Conservation (phyloP, 192 early-diverging fungal genomes). For the Coemansia sp. region DNA sequence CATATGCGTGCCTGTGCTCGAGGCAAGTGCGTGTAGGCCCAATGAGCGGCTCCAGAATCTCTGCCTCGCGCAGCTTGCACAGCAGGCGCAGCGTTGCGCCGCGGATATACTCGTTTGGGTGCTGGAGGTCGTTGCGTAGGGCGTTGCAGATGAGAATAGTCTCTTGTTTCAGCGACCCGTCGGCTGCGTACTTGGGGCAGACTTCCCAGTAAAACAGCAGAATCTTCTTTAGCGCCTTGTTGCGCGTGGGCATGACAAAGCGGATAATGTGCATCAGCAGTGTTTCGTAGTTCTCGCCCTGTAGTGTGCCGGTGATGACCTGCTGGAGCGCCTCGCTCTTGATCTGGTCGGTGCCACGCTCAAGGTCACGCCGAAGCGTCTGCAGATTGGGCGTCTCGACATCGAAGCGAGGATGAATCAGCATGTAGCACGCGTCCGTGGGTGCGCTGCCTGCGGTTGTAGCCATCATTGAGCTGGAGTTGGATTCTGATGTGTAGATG, state of each 20-base stretch:
- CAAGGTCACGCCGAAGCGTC: constrained; percentile 63
- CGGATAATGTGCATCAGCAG: constrained; percentile 98
- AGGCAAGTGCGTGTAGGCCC: constrained; percentile 87
- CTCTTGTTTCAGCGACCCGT: constrained; percentile 93
- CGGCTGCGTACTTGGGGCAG: constrained; percentile 87
- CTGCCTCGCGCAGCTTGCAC: constrained; percentile 93
- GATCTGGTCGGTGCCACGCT: constrained; percentile 88
- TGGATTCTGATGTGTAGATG: constrained; percentile 7
- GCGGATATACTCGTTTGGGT: constrained; percentile 98
- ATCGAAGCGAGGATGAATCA: constrained; percentile 49
- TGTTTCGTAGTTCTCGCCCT: constrained; percentile 87
- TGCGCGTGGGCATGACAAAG: constrained; percentile 94
- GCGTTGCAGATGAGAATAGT: constrained; percentile 97
- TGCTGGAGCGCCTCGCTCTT: constrained; percentile 97
- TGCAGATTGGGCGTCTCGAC: constrained; percentile 48
- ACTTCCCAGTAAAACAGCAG: constrained; percentile 98
- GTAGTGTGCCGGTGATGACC: constrained; percentile 85
- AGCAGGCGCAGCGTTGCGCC: constrained; percentile 92
- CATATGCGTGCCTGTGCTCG: constrained; percentile 96
- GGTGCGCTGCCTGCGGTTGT: constrained; percentile 26
- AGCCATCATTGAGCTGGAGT: constrained; percentile 41
- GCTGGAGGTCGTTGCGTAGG: constrained; percentile 92
- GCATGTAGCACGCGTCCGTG: constrained; percentile 56
- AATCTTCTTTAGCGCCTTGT: constrained; percentile 97
- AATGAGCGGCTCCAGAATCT: constrained; percentile 92